Evolutionary conservation across 164 flowering plant genomes (phyloP).

Genomic region (Litsea cubeba): DNA sequence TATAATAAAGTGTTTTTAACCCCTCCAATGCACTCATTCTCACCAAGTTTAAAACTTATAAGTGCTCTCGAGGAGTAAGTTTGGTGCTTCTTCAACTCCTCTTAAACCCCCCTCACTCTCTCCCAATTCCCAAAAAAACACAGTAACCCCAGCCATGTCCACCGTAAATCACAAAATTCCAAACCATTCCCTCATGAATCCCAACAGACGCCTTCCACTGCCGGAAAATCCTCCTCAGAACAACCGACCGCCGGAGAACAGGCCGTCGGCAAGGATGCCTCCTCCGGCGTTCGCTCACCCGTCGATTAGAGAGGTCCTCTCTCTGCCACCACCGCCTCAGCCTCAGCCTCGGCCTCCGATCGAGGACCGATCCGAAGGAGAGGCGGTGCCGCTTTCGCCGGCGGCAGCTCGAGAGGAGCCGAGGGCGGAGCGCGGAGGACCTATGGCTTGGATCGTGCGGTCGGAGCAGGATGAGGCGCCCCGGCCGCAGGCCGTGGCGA

Average conservation of each 20-base stretch:
- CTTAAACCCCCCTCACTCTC: neutral
- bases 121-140: neutral
- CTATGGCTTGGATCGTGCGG: slow-evolving; percentile 6
- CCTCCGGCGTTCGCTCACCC: neutral
- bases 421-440: neutral
- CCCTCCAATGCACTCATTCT: too few relatives aligned
- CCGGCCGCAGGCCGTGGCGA: slow-evolving; percentile 13
- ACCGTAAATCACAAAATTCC: neutral
- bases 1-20: too few relatives aligned
- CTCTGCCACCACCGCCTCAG: neutral
- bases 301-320: neutral
- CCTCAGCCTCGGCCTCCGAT: neutral
- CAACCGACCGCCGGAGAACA: neutral
- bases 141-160: neutral
- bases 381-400: neutral
- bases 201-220: neutral
- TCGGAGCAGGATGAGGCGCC: slow-evolving; percentile 3
- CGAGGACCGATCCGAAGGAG: neutral
- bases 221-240: neutral
- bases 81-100: neutral
- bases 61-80: neutral
- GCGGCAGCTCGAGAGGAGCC: neutral
- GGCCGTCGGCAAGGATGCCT: neutral
- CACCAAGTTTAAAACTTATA: neutral
- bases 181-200: neutral